Evolutionary conservation across 2,329 filamentous ascomycete genomes (phyloP), one percentile per base, ranked within the genome.

Genomic region (Aspergillus quadricinctus): DNA sequence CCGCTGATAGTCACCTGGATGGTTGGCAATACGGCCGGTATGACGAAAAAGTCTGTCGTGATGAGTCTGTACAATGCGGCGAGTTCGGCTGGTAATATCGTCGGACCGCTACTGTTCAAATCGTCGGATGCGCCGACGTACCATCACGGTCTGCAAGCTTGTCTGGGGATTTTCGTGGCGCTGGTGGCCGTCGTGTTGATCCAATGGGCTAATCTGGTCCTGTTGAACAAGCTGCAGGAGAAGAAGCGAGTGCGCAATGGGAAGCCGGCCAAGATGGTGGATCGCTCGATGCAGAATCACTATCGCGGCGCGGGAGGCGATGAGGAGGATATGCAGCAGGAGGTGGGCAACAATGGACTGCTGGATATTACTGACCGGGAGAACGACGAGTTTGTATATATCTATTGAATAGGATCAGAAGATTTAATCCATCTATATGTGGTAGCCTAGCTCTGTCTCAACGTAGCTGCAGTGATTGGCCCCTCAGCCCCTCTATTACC

Each of bases 1-100:
- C 86, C 86, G 0, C 74, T 89, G 9, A 81, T 88, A 27, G 82
- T 88, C 0, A 80, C 83, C 0, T 90, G 87, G 87, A 85, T 88
- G 56, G 80, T 88, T 5, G 84, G 81, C 7, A 89, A 89, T 68
- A 88, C 85, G 0, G 87, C 79, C 0, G 87, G 87, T 6, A 83
- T 81, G 17, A 88, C 86, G 2, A 88, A 89, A 71, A 87, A 86
- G 65, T 84, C 84, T 0, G 77, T 83, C 50, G 79, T 85, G 41
- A 85, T 88, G 79, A 83, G 81, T 0, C 72, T 87, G 0, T 88
- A 83, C 75, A 86, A 87, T 62, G 84, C 82, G 1, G 85, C 82
- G 0, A 79, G 80, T 2, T 81, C 84, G 0, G 78, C 81, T 0
- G 87, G 87, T 3, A 88, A 88, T 66, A 87, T 89, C 55, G 78